Percentiles rank a stretch among this genome's conserved stretches.
Conservation (phyloP, 352 stramenopile genomes). For the Pythium sukuiense region DNA sequence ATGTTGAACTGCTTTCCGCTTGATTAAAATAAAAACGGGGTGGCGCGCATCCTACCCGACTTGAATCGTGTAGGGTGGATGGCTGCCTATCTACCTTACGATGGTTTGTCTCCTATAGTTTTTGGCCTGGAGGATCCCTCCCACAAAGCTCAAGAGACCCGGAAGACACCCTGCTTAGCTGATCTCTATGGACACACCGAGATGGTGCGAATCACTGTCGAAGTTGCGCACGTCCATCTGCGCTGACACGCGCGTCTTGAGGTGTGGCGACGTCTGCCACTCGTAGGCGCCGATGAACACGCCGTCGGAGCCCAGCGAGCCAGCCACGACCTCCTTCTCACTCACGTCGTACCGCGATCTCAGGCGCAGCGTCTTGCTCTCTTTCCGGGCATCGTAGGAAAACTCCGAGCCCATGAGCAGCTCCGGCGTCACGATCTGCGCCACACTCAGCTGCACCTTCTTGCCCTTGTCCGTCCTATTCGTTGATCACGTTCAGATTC, state of each 20-base stretch:
- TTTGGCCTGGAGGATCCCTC: no score
- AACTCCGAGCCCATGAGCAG: slow-evolving; percentile 68
- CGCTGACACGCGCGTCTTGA: slow-evolving; percentile 73
- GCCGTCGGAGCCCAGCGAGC: slow-evolving; percentile 72
- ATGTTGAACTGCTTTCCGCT: slow-evolving; percentile 12
- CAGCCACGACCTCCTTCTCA: slow-evolving; percentile 45
- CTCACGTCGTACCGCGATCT: slow-evolving; percentile 55
- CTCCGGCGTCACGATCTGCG: slow-evolving; percentile 52
- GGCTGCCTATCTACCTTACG: background rate
- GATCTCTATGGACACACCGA: slow-evolving; percentile 85
- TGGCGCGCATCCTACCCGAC: background rate
- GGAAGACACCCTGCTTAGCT: slow-evolving; percentile 8
- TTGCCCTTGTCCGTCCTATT: slow-evolving; percentile 68
- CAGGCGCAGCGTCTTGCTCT: slow-evolving; percentile 61
- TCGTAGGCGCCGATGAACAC: slow-evolving; percentile 77
- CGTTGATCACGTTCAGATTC: background rate
- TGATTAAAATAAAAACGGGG: slow-evolving; percentile 8
- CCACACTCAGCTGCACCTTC: slow-evolving; percentile 57
- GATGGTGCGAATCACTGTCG: slow-evolving; percentile 81
- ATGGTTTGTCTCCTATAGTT: background rate
- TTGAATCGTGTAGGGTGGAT: background rate
- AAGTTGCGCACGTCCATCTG: slow-evolving; percentile 85
- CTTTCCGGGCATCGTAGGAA: slow-evolving; percentile 65
- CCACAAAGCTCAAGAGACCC: background rate
- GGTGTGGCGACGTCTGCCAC: slow-evolving; percentile 68